Base-by-base conservation (phyloP, 345 rosid genomes). In the Erucastrum elatum region DNA sequence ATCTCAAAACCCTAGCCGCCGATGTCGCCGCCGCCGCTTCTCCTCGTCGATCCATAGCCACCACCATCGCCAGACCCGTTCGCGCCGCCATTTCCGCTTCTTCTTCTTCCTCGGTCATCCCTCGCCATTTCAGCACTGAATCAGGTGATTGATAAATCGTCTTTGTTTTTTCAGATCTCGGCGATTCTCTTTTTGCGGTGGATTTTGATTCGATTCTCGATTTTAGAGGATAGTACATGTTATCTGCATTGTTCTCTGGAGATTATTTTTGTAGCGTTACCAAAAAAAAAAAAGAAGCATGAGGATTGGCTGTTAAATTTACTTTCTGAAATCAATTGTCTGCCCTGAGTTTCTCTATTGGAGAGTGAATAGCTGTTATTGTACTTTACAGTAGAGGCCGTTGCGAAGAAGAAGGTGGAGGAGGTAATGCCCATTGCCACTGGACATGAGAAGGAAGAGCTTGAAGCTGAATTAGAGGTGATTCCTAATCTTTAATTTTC, bases 401-500 rank as follows among this genome's bases (percentile, higher is more conserved):
- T 86, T 4, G 86, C 83, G 64, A 72, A 84, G 82, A 89, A 83
- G 87, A 89, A 88, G 85, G 88, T 88, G 64, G 97, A 89, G 80
- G 90, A 90, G 82, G 83, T 89, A 41, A 85, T 87, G 90, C 98
- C 93, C 6, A 89, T 91, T 81, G 98, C 98, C 1, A 92, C 98
- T 31, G 98, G 98, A n/a, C 97, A 92, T n/a, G 95, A 94, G 81
- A 87, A 88, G 46, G 96, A 94, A 84, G 98, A 94, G 87, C 85
- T 91, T 66, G 93, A 88, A 75, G 87, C 89, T 67, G 94, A 89
- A 82, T 64, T 91, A 25, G 73, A 86, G 98, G 97, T 94, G 69
- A 55, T 63, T 76, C 5, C 33, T 72, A 6, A 0, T 72, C 2
- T 64, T 31, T 29, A 8, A 34, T 3, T 60, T 21, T 65, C 16